Conservation (phyloP, 495 filamentous ascomycete genomes). For the Hypomontagnella submonticulosa region DNA sequence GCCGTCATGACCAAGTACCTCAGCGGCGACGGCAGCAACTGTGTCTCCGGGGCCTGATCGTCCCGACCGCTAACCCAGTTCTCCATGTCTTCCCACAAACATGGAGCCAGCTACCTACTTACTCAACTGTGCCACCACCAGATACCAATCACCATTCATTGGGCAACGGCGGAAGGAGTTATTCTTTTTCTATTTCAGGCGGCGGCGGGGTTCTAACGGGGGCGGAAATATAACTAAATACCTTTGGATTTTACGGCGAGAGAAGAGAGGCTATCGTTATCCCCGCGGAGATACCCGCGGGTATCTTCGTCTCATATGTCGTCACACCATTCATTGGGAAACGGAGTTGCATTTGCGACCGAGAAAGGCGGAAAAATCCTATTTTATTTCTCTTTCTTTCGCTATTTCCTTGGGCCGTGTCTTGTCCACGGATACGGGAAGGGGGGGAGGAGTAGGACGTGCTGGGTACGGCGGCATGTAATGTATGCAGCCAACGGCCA, state of each 20-base stretch:
- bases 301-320: conserved; percentile 22
- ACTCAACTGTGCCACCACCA: conserved; percentile 40
- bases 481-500: conserved; percentile 1
- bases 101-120: conserved; percentile 1
- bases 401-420: conserved; percentile 23
- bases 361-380: conserved; percentile 37
- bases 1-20: conserved; percentile 73
- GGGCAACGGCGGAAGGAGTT: conserved; percentile 39
- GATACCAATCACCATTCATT: conserved; percentile 30
- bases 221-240: conserved; percentile 2
- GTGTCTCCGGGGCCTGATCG: neutral
- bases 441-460: neutral
- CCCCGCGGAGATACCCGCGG: neutral
- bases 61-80: too few relatives aligned
- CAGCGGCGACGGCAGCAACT: conserved; percentile 35
- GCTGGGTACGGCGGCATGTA: neutral
- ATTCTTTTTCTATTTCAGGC: conserved; percentile 5
- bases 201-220: conserved; percentile 10
- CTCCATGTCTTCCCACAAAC: neutral
- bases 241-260: conserved; percentile 10
- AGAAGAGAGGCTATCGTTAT: conserved; percentile 6
- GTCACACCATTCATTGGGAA: conserved; percentile 34
- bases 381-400: conserved; percentile 5
- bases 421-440: conserved; percentile 12
- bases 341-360: conserved; percentile 44